These are phyloP conservation scores for Leptodontidium sp. DNA, from an alignment of 2,329 filamentous ascomycete genomes.

Conservation along the genomic window DNA sequence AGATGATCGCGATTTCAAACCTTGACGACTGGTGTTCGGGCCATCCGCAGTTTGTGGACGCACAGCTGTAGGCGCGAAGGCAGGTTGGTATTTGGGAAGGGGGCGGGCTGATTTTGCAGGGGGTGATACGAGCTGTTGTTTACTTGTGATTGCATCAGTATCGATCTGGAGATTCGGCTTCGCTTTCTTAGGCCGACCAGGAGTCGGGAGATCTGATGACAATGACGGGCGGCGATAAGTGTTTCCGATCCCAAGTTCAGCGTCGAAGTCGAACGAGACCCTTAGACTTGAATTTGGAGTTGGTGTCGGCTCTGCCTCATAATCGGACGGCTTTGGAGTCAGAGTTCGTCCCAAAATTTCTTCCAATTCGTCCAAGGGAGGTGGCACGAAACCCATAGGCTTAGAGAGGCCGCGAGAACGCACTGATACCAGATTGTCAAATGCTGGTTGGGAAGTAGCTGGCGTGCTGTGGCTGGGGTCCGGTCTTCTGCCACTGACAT, in stretches of 20 bases:
- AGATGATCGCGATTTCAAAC: slow-evolving; percentile 1
- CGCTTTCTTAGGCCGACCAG: background rate
- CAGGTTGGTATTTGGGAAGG: background rate
- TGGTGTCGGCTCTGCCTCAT: background rate
- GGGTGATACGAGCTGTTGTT: slow-evolving; percentile 6
- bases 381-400: slow-evolving; percentile 10
- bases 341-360: background rate
- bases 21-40: background rate
- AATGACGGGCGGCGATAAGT: background rate
- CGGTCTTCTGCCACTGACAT: background rate
- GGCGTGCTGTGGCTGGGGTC: slow-evolving; percentile 7
- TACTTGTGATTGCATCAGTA: slow-evolving; percentile 6
- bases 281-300: background rate
- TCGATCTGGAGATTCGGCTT: slow-evolving; percentile 13
- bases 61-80: background rate
- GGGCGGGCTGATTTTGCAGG: background rate
- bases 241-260: slow-evolving; percentile 7
- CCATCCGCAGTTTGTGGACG: slow-evolving; percentile 7
- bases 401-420: slow-evolving; percentile 11
- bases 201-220: background rate
- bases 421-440: background rate
- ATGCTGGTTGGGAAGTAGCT: slow-evolving; percentile 7
- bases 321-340: background rate
- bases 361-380: slow-evolving; percentile 11
- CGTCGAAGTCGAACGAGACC: slow-evolving; percentile 14